Conservation (phyloP, 2,329 filamentous ascomycete genomes). For the Fusarium subtropicale region DNA sequence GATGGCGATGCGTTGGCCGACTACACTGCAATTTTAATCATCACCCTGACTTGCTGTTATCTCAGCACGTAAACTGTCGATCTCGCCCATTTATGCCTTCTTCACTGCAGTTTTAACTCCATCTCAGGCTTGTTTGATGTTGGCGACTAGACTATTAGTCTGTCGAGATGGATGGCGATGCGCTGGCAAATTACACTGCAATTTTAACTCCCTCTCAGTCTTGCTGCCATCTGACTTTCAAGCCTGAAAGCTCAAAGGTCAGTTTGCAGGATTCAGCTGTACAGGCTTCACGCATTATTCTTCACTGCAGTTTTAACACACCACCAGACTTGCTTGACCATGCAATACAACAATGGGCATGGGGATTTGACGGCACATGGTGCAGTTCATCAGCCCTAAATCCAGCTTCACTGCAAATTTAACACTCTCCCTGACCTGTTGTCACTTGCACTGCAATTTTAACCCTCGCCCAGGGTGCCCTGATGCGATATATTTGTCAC, state of each 20-base stretch:
- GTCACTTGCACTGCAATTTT: neutral
- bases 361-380: too few species aligned
- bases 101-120: neutral
- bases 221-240: neutral
- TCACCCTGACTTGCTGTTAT: neutral
- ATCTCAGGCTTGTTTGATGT: neutral
- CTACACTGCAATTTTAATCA: neutral
- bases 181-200: neutral
- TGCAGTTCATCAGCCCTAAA: neutral
- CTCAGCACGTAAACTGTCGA: too few species aligned
- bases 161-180: too few species aligned
- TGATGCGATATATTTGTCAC: neutral
- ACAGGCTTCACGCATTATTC: neutral
- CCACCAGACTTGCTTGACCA: neutral
- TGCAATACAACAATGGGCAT: neutral
- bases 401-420: neutral
- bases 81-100: too few species aligned
- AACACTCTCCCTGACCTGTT: neutral
- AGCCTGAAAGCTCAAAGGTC: too few species aligned
- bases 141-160: too few species aligned
- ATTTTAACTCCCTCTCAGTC: neutral
- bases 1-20: too few species aligned
- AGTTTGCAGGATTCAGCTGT: neutral
- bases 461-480: neutral
- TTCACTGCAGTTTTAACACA: neutral